Evolutionary conservation across 495 filamentous ascomycete genomes (phyloP), one percentile per base, ranked within the genome.

Genomic region (Aspergillus taichungensis): DNA sequence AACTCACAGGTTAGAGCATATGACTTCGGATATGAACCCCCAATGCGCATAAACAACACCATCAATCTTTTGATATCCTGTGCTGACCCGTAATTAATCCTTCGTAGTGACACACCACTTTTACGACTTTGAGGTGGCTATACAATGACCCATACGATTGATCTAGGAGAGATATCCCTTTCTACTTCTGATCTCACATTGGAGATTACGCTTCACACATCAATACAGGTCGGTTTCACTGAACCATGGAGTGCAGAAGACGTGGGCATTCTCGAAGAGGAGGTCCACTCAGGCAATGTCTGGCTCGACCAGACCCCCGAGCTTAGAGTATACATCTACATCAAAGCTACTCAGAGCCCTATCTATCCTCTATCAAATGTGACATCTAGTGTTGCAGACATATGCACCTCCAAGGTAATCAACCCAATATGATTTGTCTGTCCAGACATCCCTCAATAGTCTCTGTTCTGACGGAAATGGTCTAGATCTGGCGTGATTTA

Each of bases 231-330:
- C 12, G 11, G 46, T n/a, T 34, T 45, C 30, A 37, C 39, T n/a
- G 3, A 44, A 1, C 5, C 28, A 14, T n/a, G 6, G 2, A n/a
- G 18, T 2, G 8, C 36, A 37, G 28, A n/a, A 30, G 5, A 31
- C 7, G 6, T 39, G 6, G 7, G 27, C 12, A 18, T 30, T 1
- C 12, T 48, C n/a, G 33, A 34, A 5, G 44, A 61, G 30, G 33
- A 37, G 13, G 24, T 45, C n/a, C 18, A 46, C 30, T 38, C 49
- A 2, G 30, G 47, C 8, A 34, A 38, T 6, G 6, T 60, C 12
- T 71, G 65, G 66, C 49, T 67, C 1, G 53, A 39, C 11, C 56
- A 61, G 44, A 56, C 54, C n/a, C 61, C 64, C 6, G 56, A 61
- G 35, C 33, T 64, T 8, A 47, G 50, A 27, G 32, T 71, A 2